Conservation (phyloP, 208 protist genomes). For the Acanthamoeba polyphaga region DNA sequence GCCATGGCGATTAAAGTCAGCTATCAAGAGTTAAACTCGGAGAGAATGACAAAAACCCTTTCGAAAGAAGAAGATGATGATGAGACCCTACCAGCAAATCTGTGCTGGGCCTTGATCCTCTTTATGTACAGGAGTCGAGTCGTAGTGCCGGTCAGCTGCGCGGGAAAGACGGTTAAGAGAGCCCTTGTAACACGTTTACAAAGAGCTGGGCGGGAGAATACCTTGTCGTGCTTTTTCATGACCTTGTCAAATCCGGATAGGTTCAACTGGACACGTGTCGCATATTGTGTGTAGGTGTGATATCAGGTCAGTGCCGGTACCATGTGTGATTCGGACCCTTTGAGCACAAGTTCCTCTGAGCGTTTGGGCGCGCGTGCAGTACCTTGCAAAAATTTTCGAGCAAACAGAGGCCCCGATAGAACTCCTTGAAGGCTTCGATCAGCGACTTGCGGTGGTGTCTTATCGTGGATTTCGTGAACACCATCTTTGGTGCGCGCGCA, state of each 20-base stretch:
- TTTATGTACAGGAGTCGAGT: neutral
- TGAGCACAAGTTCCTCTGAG: no score
- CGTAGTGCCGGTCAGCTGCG: neutral
- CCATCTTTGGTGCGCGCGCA: neutral
- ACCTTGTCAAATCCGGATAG: neutral
- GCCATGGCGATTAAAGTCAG: no score
- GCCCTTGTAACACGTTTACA: neutral
- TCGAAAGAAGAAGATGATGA: no score
- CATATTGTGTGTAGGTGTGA: neutral
- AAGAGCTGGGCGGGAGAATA: neutral
- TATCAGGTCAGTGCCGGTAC: neutral
- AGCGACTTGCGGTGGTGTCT: neutral
- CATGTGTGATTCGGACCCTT: neutral
- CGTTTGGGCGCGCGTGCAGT: neutral
- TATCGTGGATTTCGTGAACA: neutral
- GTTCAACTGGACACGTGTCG: neutral
- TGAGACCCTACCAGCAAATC: neutral
- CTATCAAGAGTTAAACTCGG: no score
- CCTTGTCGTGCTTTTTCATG: constrained; percentile 46
- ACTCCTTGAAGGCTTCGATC: constrained; percentile 19
- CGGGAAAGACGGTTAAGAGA: neutral
- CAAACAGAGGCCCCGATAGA: neutral
- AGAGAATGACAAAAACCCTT: no score
- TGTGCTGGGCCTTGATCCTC: neutral
- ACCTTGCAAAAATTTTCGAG: constrained; percentile 16